These are phyloP conservation scores for Aspergillus melleus DNA, from an alignment of 2,329 filamentous ascomycete genomes.

Conservation along the genomic window DNA sequence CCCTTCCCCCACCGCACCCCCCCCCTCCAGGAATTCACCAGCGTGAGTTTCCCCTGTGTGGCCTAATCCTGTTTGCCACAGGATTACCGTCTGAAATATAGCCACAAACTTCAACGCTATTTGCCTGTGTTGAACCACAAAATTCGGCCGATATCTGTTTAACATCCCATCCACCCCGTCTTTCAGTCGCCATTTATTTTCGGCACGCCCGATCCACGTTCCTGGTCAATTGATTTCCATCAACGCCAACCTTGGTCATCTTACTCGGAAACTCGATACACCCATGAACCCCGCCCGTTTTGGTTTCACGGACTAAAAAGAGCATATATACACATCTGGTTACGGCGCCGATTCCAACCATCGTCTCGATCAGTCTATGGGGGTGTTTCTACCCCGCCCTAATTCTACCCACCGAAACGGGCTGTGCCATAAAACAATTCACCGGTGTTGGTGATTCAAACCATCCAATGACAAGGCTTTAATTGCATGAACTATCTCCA, in stretches of 20 bases:
- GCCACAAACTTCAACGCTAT: too few species aligned
- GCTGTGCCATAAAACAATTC: not conserved
- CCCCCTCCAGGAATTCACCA: too few species aligned
- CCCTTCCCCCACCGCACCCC: not conserved
- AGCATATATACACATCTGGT: not conserved
- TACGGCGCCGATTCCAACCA: not conserved
- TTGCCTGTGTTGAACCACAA: too few species aligned
- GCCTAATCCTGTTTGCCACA: too few species aligned
- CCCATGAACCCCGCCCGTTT: not conserved
- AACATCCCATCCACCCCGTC: too few species aligned
- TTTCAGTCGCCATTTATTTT: not conserved
- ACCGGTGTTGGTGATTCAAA: not conserved
- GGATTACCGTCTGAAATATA: too few species aligned
- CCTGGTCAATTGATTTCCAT: too few species aligned
- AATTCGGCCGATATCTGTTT: too few species aligned
- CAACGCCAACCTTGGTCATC: too few species aligned
- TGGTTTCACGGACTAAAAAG: not conserved
- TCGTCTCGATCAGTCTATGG: not conserved
- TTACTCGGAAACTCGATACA: too few species aligned
- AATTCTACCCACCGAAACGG: not conserved
- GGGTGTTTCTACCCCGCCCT: not conserved
- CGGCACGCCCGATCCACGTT: not conserved
- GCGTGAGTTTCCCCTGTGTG: too few species aligned
- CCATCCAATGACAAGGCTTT: not conserved
- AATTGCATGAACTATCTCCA: slow-evolving; percentile 9